phyloP scores from a whole-genome alignment of 1,139 yeast species.

The Yamadazyma triangularis region DNA sequence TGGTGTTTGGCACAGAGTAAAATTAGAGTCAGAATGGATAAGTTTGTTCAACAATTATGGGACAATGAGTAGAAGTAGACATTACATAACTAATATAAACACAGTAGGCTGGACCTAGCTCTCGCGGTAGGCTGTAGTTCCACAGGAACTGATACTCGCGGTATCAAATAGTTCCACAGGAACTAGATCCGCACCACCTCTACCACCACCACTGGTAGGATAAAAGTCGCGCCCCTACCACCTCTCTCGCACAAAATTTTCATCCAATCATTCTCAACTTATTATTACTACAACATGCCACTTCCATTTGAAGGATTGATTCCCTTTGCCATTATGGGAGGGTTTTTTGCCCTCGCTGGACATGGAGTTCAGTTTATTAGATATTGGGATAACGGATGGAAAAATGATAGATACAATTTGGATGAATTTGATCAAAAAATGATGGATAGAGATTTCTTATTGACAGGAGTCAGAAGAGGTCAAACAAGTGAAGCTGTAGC shows the following conservation, averaged over 20 bases:
- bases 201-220: not conserved
- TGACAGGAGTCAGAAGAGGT: conserved; percentile 71
- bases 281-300: conserved; percentile 35
- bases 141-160: too few species aligned
- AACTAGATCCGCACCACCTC: too few species aligned
- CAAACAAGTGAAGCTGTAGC: conserved; percentile 67
- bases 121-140: too few species aligned
- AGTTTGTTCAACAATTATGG: conserved; percentile 82
- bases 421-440: conserved; percentile 46
- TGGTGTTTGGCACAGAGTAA: conserved; percentile 78
- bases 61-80: too few species aligned
- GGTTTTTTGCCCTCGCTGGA: conserved; percentile 47
- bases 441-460: conserved; percentile 68
- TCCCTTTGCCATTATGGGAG: conserved; percentile 47
- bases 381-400: conserved; percentile 53
- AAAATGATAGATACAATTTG: conserved; percentile 43
- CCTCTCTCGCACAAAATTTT: conserved; percentile 1
- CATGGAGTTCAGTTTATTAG: conserved; percentile 44
- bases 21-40: conserved; percentile 78
- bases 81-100: too few species aligned
- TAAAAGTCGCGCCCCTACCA: not conserved
- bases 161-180: too few species aligned
- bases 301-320: conserved; percentile 49
- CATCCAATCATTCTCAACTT: conserved; percentile 3
- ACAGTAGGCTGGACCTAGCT: too few species aligned